These are phyloP conservation scores for Geranomyces variabilis DNA, from an alignment of 192 early-diverging fungal species.

Conservation along the genomic window DNA sequence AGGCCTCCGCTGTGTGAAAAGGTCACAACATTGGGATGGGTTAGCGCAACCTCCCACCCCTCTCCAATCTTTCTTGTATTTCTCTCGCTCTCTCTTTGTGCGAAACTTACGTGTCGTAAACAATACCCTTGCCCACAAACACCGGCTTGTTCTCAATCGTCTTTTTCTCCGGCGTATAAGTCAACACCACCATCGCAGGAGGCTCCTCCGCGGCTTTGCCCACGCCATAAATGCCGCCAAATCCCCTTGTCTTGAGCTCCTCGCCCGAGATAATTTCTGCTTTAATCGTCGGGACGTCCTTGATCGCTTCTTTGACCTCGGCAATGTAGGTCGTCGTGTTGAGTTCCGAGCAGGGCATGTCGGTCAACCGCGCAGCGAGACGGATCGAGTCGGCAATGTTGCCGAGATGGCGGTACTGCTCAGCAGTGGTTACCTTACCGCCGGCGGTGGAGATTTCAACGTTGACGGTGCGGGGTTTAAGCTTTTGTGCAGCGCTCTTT, in stretches of 20 bases:
- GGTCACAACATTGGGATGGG: no score
- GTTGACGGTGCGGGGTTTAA: slow-evolving; percentile 29
- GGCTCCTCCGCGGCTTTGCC: slow-evolving; percentile 52
- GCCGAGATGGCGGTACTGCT: slow-evolving; percentile 20
- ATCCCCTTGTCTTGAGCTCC: slow-evolving; percentile 47
- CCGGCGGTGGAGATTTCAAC: slow-evolving; percentile 26
- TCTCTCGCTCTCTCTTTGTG: slow-evolving; percentile 40
- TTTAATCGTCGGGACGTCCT: slow-evolving; percentile 38
- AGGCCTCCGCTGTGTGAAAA: slow-evolving; percentile 14
- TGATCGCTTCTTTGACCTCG: slow-evolving; percentile 37
- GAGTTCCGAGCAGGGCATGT: slow-evolving; percentile 52
- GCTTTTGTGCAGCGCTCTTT: slow-evolving; percentile 28
- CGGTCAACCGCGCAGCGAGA: slow-evolving; percentile 43
- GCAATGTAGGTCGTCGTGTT: slow-evolving; percentile 48
- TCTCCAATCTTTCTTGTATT: no score
- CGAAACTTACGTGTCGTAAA: slow-evolving; percentile 51
- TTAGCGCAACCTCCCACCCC: no score
- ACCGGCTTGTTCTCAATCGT: slow-evolving; percentile 35
- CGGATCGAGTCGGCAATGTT: slow-evolving; percentile 37
- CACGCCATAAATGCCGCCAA: slow-evolving; percentile 54
- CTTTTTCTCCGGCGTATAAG: slow-evolving; percentile 36
- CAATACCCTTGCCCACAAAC: slow-evolving; percentile 63
- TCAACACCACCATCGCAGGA: slow-evolving; percentile 50
- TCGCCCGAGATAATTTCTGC: slow-evolving; percentile 51
- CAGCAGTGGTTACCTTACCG: not conserved